phyloP scores from a whole-genome alignment of 179 eudicot genomes.

The Beta lomatogona region DNA sequence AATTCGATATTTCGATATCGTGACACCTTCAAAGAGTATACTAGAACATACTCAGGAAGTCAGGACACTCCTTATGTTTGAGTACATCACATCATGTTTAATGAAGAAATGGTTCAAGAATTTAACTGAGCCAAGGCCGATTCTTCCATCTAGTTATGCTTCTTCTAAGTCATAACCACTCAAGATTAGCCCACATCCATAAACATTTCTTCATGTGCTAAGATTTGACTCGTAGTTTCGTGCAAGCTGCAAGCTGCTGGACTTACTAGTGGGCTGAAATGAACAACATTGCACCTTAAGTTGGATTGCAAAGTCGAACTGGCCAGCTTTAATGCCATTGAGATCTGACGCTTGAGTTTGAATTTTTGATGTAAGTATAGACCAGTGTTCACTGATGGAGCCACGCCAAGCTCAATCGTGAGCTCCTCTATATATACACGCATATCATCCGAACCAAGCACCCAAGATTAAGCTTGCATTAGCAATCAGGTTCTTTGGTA shows the following conservation, averaged over 20 bases:
- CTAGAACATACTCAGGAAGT: too few relatives aligned
- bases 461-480: not conserved
- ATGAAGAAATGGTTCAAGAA: too few relatives aligned
- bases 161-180: not conserved
- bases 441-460: not conserved
- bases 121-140: too few relatives aligned
- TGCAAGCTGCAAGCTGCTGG: not conserved
- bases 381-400: not conserved
- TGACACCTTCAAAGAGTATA: too few relatives aligned
- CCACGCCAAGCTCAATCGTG: not conserved
- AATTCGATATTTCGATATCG: too few relatives aligned
- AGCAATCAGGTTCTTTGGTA: not conserved
- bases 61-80: too few relatives aligned
- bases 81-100: too few relatives aligned
- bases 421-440: not conserved
- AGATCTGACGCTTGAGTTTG: not conserved
- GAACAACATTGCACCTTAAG: not conserved
- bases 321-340: not conserved
- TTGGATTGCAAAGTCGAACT: not conserved
- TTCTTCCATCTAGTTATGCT: too few relatives aligned
- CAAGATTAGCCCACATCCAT: not conserved
- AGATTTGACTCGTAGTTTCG: not conserved
- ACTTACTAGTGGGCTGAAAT: not conserved
- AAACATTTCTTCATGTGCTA: not conserved
- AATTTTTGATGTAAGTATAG: not conserved